Base-by-base conservation (phyloP, 345 rosid genomes). In the Boechera stricta region DNA sequence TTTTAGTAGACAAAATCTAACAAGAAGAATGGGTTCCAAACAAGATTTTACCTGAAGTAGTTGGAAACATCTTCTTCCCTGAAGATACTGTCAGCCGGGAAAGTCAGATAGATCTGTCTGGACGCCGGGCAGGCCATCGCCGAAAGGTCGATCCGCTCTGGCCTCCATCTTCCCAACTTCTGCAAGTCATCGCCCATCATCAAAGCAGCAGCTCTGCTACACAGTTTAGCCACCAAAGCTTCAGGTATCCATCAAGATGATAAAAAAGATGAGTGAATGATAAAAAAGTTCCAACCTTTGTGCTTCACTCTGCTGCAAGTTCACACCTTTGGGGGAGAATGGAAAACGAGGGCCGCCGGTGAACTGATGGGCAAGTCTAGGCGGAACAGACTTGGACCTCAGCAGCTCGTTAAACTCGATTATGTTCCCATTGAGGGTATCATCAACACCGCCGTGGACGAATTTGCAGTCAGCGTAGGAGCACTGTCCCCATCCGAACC, bases 31-130 rank as follows among this genome's bases (percentile, higher is more conserved):
- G 21, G 39, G 36, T 12, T 55, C 60, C 8, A 10, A 42, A 13
- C 26, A 31, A 49, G 59, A 7, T 4, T 33, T 12, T 53, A 89
- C 97, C 94, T 85, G 80, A 89, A 91, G 69, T 91, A 91, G 80
- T 81, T 85, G 16, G 97, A 91, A 64, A 89, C 97, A 74, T 91
- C 94, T 74, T 91, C 97, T 77, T 91, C 97, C 71, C 86, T 82
- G 64, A 91, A 91, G 21, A 91, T 83, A 68, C 97, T 91, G 24
- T 91, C 90, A 57, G 94, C 92, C 56, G 94, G 97, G 85, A 91
- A 89, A 32, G 97, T 91, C 78, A 91, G 73, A 71, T 91, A 91
- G 82, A 91, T 91, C 83, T 89, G 94, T 71, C 94, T 84, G 2
- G 95, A 86, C 41, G 85, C 88, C 4, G 94, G 87, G 61, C 72